Evolutionary conservation across 1,139 yeast genomes (phyloP), one percentile per base, ranked within the genome.

Genomic region (Geotrichum aggregatum): DNA sequence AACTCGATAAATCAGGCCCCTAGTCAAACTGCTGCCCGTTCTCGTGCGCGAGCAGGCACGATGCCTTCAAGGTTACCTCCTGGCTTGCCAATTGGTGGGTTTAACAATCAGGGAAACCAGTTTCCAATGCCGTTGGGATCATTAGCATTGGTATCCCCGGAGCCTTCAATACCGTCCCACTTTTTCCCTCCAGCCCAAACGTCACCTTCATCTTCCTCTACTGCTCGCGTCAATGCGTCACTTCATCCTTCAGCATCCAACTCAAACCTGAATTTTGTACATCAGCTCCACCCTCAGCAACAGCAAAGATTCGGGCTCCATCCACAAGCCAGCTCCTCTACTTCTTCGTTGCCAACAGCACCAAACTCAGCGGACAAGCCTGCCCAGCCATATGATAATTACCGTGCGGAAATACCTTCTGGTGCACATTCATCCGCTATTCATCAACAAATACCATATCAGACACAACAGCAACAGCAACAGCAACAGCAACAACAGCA

Each of bases 21-120:
- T n/a, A n/a, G n/a, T n/a, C n/a, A n/a, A 50, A 44, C 26, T 21
- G 36, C 26, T 43, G 49, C 55, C 33, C 54, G 64, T 24, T 58
- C 63, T 19, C 67, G 76, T 21, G 72, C 76, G 1, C 64, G 77
- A 46, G 76, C 77, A 3, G 77, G 76, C 14, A 73, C 76, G 30
- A 63, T 73, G 45, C 76, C 76, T 13, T 71, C 76, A 33, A 59
- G 76, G 41, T 63, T 71, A 21, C 66, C 73, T 41, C 68, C 71
- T 14, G 64, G 64, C 2, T 49, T 53, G 10, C 53, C 62, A 19
- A 39, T 44, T 21, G 44, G 48, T n/a, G 30, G 47, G 14, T 7
- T 31, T 8, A 47, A 38, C 43, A n/a, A 42, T 21, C 44, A 26
- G 31, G 43, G 34, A 26, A 39, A 40, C 33, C 50, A 28, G 22